A percentile compares a stretch with the other conserved stretches of the same genome.
Conservation (phyloP, 495 filamentous ascomycete genomes). For the Penicillium arizonense region DNA sequence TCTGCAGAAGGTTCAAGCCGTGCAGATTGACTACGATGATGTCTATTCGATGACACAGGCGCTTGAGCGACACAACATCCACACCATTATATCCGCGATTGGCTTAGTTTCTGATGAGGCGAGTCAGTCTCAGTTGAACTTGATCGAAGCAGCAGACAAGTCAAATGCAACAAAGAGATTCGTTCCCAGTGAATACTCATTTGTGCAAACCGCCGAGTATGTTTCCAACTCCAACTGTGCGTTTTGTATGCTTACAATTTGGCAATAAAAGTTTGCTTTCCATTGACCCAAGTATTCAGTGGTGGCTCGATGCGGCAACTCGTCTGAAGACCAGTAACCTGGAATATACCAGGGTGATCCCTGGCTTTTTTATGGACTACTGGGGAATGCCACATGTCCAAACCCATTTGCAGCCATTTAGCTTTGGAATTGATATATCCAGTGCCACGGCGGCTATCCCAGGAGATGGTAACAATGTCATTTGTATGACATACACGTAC, state of each 20-base stretch:
- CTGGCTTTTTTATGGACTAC: constrained; percentile 57
- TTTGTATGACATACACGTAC: constrained; percentile 51
- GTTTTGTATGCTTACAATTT: not conserved
- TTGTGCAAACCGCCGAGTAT: constrained; percentile 36
- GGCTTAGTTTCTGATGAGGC: constrained; percentile 31
- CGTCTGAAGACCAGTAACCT: constrained; percentile 29
- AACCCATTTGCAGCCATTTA: constrained; percentile 38
- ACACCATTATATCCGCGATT: constrained; percentile 53
- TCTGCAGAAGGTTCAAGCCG: constrained; percentile 9
- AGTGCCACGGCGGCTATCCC: constrained; percentile 50
- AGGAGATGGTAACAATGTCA: constrained; percentile 45
- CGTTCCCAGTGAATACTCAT: constrained; percentile 50
- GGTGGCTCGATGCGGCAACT: constrained; percentile 33
- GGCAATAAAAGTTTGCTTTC: constrained; percentile 21
- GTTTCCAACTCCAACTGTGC: not conserved
- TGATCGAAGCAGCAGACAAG: constrained; percentile 50
- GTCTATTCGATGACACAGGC: constrained; percentile 30
- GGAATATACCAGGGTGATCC: constrained; percentile 47
- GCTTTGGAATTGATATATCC: constrained; percentile 46
- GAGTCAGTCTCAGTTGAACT: constrained; percentile 37
- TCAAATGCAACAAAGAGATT: constrained; percentile 44
- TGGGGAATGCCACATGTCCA: constrained; percentile 46
- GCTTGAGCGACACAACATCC: constrained; percentile 46
- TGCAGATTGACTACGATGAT: constrained; percentile 44
- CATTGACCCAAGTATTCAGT: constrained; percentile 36